Conservation (phyloP, 2,329 filamentous ascomycete genomes). For the Colletotrichum chrysophilum region DNA sequence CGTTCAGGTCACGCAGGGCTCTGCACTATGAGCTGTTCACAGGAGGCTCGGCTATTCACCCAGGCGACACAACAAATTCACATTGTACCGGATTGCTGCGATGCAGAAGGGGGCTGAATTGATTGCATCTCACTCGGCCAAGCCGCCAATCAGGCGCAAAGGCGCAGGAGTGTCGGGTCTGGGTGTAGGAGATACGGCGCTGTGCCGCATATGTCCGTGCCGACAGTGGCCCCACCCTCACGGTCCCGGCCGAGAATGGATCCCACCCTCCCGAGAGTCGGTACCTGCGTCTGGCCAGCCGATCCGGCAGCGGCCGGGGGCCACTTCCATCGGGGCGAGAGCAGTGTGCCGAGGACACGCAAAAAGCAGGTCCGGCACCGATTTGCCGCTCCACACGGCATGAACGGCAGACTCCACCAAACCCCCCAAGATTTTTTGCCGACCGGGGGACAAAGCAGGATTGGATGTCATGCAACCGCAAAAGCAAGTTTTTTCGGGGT, state of each 20-base stretch:
- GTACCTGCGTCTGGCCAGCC: neutral
- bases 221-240: neutral
- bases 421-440: neutral
- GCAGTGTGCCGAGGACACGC: rapidly evolving
- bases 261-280: neutral
- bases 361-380: rapidly evolving
- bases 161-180: neutral
- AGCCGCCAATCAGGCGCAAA: neutral
- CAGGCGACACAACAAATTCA: neutral
- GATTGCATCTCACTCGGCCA: rapidly evolving
- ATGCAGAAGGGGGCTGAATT: neutral
- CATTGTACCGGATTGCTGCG: neutral
- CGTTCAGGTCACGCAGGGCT: constrained; percentile 60
- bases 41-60: neutral
- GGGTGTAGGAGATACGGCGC: neutral
- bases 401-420: neutral
- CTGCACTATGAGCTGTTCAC: constrained; percentile 51
- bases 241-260: neutral
- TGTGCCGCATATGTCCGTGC: neutral
- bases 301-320: neutral
- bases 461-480: neutral
- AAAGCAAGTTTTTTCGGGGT: neutral
- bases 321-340: rapidly evolving
- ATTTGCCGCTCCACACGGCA: neutral
- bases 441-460: neutral